Evolutionary conservation across 2,329 filamentous ascomycete genomes (phyloP), one percentile per base, ranked within the genome.

Genomic region (Neoarthrinium moseri): DNA sequence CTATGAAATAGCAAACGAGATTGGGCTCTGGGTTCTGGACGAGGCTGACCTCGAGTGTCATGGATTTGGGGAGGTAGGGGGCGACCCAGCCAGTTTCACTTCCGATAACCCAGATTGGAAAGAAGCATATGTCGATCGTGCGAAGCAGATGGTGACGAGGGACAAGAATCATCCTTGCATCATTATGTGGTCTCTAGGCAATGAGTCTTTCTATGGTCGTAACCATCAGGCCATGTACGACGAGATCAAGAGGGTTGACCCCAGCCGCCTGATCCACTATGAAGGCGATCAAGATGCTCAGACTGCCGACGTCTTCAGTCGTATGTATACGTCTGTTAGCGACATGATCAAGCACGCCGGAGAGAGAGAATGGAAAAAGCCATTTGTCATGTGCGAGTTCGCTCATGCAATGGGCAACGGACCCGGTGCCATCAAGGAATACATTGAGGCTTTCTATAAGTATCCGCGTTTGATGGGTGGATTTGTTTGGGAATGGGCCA

Each of bases 401-500:
- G 67, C 68, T 0, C 77, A 80, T 51, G 84, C 86, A 0, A 89
- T 89, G 85, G 86, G 86, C 0, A 89, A 88, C 47, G 85, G 84
- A 0, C 85, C 83, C 0, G 85, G 86, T 1, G 78, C 76, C 1
- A 68, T 88, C 39, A 75, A 81, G 49, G 84, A 88, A 49, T 89
- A 89, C 50, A 68, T 86, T 11, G 77, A 85, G 6, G 73, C 77
- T 0, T 89, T 87, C 60, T 78, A 82, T 55, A 72, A 74, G 34
- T 73, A 83, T 48, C 72, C 72, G 4, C 65, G 70, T 2, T 64
- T 83, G 0, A 84, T 87, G 65, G 84, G 85, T 5, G 85, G 84
- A 0, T 81, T 79, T 27, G 74, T 84, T 3, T 84, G 81, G 81
- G 80, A 84, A 54, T 84, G 81, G 80, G 75, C 73, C 0, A 84